Percentiles rank a stretch among this genome's conserved stretches.
phyloP scores from a whole-genome alignment of 768 basidiomycete species.

The Tulasnella sp. region DNA sequence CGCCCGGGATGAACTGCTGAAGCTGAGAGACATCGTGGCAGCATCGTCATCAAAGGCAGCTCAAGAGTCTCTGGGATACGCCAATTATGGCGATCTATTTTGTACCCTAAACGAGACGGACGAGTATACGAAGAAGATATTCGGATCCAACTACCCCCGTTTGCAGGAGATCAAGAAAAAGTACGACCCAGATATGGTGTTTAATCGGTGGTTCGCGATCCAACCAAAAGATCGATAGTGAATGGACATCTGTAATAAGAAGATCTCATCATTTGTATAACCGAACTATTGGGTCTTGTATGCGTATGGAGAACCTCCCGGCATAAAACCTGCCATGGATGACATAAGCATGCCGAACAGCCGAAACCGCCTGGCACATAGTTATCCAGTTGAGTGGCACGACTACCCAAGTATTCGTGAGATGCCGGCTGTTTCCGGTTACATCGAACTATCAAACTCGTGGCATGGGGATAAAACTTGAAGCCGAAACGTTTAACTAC shows the following conservation, averaged over 20 bases:
- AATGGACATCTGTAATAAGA: background rate
- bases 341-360: no score
- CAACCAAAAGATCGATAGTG: constrained; percentile 18
- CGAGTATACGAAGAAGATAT: constrained; percentile 4
- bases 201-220: constrained; percentile 32
- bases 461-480: no score
- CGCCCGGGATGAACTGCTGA: background rate
- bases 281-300: background rate
- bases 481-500: no score
- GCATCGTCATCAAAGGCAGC: background rate
- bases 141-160: constrained; percentile 30
- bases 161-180: constrained; percentile 31
- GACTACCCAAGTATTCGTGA: no score
- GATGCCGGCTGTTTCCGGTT: no score
- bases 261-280: background rate
- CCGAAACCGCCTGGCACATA: no score
- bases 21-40: background rate
- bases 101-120: background rate
- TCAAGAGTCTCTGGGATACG: background rate
- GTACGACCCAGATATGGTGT: constrained; percentile 32
- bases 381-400: no score
- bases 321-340: background rate
- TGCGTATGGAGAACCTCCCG: background rate
- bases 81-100: background rate
- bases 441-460: no score